phyloP scores from a whole-genome alignment of 2,329 filamentous ascomycete genomes.

The Cytospora piceicola region DNA sequence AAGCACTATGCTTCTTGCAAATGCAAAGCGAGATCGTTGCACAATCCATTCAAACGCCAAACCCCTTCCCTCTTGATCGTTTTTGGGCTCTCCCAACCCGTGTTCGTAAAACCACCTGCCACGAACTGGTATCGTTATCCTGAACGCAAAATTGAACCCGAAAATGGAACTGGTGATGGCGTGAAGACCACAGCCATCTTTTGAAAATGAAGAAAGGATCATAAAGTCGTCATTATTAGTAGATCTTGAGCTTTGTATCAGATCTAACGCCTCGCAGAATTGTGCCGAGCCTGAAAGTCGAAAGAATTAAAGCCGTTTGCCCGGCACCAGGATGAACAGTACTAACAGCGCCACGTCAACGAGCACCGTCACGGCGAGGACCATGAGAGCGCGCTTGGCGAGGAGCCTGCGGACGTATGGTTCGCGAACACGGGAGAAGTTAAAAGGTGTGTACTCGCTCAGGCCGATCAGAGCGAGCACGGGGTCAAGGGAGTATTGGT shows the following conservation, averaged over 20 bases:
- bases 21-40: neutral
- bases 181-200: neutral
- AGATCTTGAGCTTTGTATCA: neutral
- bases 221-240: conserved; percentile 20
- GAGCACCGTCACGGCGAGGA: conserved; percentile 73
- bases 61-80: neutral
- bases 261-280: neutral
- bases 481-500: conserved; percentile 95
- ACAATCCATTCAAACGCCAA: neutral
- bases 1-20: conserved; percentile 3
- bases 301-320: conserved; percentile 68
- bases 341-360: conserved; percentile 82
- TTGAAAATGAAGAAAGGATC: conserved; percentile 2
- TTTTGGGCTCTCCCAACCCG: neutral
- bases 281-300: neutral
- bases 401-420: conserved; percentile 88
- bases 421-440: conserved; percentile 85
- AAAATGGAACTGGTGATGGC: conserved; percentile 3
- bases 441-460: conserved; percentile 96
- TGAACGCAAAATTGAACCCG: conserved; percentile 15
- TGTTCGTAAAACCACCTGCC: neutral
- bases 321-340: conserved; percentile 93
- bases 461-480: conserved; percentile 84
- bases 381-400: conserved; percentile 80
- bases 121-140: conserved; percentile 28